Percentiles rank a stretch among this genome's conserved stretches.
Evolutionary conservation across 345 rosid genomes (phyloP).

Genomic region (Eucalyptus marginata): DNA sequence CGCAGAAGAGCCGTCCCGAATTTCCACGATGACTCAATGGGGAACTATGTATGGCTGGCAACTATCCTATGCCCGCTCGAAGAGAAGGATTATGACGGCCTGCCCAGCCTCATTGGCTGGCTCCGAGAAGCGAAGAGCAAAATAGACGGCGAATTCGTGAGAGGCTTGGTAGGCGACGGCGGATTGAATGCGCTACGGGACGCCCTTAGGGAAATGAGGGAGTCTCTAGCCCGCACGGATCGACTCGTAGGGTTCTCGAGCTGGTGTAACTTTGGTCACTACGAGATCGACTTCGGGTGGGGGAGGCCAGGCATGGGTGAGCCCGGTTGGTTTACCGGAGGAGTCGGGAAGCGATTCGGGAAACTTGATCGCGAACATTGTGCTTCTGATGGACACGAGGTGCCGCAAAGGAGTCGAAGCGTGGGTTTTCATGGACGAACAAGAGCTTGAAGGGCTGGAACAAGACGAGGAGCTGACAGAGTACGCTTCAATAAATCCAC

Average conservation of each 20-base stretch:
- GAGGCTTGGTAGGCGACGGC: neutral
- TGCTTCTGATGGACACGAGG: neutral
- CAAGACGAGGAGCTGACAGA: neutral
- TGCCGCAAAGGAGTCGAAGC: neutral
- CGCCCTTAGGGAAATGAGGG: neutral
- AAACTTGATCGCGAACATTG: neutral
- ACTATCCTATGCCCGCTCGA: neutral
- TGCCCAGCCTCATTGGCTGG: neutral
- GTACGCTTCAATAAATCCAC: neutral
- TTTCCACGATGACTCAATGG: neutral
- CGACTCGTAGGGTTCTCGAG: neutral
- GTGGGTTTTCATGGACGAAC: neutral
- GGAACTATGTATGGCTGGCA: neutral
- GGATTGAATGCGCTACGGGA: neutral
- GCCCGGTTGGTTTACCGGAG: neutral
- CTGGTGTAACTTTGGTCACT: neutral
- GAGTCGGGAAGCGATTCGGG: too few species aligned
- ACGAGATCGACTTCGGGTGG: constrained; percentile 7
- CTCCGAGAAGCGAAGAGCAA: neutral
- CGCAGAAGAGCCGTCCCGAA: neutral
- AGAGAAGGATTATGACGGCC: neutral
- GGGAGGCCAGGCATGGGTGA: constrained; percentile 2
- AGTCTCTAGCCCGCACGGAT: neutral
- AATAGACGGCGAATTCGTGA: neutral
- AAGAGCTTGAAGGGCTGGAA: neutral